A percentile compares a stretch with the other conserved stretches of the same genome.
phyloP scores from a whole-genome alignment of 2,329 filamentous ascomycete species.

The Geosmithia putterillii region DNA sequence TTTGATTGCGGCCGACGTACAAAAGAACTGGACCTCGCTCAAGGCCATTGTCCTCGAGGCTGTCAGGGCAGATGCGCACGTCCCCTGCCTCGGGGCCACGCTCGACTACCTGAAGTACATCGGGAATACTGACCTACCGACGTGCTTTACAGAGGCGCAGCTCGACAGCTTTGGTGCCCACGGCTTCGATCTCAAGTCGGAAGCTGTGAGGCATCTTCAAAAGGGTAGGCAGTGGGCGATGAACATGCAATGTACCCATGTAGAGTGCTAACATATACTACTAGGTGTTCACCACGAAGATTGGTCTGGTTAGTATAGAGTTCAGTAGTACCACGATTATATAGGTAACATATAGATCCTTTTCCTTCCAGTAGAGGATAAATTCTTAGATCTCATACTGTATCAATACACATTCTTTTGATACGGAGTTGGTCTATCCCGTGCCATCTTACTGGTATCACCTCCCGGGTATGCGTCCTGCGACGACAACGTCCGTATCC shows the following conservation, averaged over 20 bases:
- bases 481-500: no score
- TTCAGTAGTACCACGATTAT: no score
- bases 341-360: no score
- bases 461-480: no score
- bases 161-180: slow-evolving; percentile 61
- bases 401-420: no score
- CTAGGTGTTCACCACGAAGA: neutral
- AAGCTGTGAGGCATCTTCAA: neutral
- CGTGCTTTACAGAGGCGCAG: slow-evolving; percentile 58
- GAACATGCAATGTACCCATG: neutral
- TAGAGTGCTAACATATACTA: neutral
- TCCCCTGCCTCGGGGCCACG: slow-evolving; percentile 47
- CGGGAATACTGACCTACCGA: slow-evolving; percentile 46
- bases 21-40: slow-evolving; percentile 32
- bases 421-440: no score
- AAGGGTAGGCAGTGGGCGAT: neutral
- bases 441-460: no score
- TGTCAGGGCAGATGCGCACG: slow-evolving; percentile 42
- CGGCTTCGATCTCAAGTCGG: slow-evolving; percentile 1
- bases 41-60: slow-evolving; percentile 43
- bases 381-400: no score
- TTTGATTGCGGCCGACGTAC: slow-evolving; percentile 38
- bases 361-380: no score
- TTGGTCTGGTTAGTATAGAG: neutral
- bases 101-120: slow-evolving; percentile 58